Evolutionary conservation across 1,139 yeast genomes (phyloP).

Genomic region (Geotrichum europaeum): DNA sequence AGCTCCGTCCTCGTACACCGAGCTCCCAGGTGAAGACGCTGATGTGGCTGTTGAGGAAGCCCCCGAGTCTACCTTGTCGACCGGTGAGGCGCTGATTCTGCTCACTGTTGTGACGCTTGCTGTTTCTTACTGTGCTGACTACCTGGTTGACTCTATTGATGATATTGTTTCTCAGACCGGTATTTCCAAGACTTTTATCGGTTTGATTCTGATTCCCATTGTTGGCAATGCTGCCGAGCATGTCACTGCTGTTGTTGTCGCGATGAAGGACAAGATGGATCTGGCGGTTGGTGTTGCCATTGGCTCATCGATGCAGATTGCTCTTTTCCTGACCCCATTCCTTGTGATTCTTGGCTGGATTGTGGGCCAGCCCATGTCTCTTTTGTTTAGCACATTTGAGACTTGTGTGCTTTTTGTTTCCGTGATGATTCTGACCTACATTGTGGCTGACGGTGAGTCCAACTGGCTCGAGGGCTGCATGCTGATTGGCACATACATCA

Average conservation of each 20-base stretch:
- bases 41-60: slow-evolving; percentile 27
- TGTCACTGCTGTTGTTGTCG: slow-evolving; percentile 91
- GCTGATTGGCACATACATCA: slow-evolving; percentile 77
- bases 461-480: slow-evolving; percentile 96
- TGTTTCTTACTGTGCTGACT: slow-evolving; percentile 92
- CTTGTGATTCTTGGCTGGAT: slow-evolving; percentile 93
- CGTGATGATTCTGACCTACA: slow-evolving; percentile 78
- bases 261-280: slow-evolving; percentile 95
- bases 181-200: slow-evolving; percentile 88
- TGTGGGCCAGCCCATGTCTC: slow-evolving; percentile 84
- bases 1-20: slow-evolving; percentile 22
- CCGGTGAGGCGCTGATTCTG: slow-evolving; percentile 28
- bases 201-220: slow-evolving; percentile 86
- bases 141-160: slow-evolving; percentile 87
- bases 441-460: slow-evolving; percentile 87
- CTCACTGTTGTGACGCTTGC: slow-evolving; percentile 63
- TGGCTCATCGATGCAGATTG: slow-evolving; percentile 92
- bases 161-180: slow-evolving; percentile 78
- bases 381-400: slow-evolving; percentile 87
- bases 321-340: slow-evolving; percentile 90
- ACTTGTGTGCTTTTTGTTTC: slow-evolving; percentile 85
- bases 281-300: slow-evolving; percentile 94
- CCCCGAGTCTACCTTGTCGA: slow-evolving; percentile 25
- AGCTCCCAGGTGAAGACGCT: slow-evolving; percentile 19
- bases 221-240: slow-evolving; percentile 99